Percentiles rank a stretch among this genome's conserved stretches.
Evolutionary conservation across 2,329 filamentous ascomycete genomes (phyloP).

Genomic region (Fusarium sp.): DNA sequence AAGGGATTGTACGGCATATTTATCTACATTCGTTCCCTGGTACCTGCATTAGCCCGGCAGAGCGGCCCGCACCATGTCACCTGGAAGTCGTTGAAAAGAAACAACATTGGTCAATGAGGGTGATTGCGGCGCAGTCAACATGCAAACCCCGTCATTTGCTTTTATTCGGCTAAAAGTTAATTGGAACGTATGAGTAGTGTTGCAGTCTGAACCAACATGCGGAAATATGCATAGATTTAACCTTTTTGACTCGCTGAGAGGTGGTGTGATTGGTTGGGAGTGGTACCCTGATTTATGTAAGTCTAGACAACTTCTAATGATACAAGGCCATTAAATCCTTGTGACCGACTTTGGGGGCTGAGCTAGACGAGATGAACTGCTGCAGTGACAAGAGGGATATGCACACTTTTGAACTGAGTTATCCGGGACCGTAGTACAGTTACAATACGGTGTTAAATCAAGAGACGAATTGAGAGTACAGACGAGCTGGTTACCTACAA

Average conservation of each 20-base stretch:
- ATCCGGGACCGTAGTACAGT: too few relatives aligned
- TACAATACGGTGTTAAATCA: too few relatives aligned
- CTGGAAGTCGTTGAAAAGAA: neutral
- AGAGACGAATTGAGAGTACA: neutral
- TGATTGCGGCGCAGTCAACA: neutral
- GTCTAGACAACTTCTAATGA: neutral
- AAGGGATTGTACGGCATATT: neutral
- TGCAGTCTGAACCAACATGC: neutral
- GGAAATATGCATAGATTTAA: neutral
- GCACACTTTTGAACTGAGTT: neutral
- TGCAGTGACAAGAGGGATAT: too few relatives aligned
- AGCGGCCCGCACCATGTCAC: neutral
- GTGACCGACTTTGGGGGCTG: neutral
- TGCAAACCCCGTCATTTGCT: neutral
- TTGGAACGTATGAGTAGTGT: neutral
- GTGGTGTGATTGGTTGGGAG: neutral
- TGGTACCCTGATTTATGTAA: neutral
- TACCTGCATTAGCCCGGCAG: neutral
- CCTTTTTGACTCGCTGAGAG: neutral
- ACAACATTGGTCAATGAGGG: neutral
- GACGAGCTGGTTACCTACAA: neutral
- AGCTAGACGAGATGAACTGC: neutral
- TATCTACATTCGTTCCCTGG: neutral
- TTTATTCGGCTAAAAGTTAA: accelerated
- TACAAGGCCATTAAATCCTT: too few relatives aligned